Percentiles rank a stretch among this genome's conserved stretches.
These are phyloP conservation scores for Sclerotinia glacialis DNA, from an alignment of 2,329 filamentous ascomycete species.

Conservation along the genomic window DNA sequence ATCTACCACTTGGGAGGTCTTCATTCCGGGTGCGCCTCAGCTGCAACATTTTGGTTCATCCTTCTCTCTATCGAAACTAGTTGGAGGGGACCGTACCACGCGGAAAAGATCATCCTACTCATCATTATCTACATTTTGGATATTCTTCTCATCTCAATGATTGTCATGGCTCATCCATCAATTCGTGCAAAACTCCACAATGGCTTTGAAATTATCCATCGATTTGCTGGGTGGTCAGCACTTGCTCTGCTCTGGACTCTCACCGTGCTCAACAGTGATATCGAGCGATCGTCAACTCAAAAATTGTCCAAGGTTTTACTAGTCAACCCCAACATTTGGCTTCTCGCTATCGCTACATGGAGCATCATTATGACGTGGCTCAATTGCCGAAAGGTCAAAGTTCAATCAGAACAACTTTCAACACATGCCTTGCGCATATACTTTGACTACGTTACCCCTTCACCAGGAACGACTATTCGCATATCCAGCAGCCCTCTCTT, in stretches of 20 bases:
- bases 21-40: conserved; percentile 51
- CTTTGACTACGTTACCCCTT: conserved; percentile 61
- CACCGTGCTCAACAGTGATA: conserved; percentile 53
- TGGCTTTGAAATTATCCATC: conserved; percentile 67
- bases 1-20: conserved; percentile 55
- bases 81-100: conserved; percentile 37
- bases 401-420: conserved; percentile 66
- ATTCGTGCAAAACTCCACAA: conserved; percentile 65
- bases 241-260: conserved; percentile 65
- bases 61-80: conserved; percentile 42
- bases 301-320: conserved; percentile 42
- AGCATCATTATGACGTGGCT: conserved; percentile 72
- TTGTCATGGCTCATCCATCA: conserved; percentile 60
- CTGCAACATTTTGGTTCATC: conserved; percentile 48
- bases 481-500: conserved; percentile 61
- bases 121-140: conserved; percentile 58
- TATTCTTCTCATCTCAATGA: conserved; percentile 56
- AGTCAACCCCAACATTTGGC: conserved; percentile 60
- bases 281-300: conserved; percentile 40
- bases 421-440: conserved; percentile 69
- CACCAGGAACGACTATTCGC: conserved; percentile 55
- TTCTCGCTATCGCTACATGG: conserved; percentile 60
- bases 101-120: conserved; percentile 44
- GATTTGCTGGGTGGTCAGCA: conserved; percentile 69
- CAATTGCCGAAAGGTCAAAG: conserved; percentile 63